phyloP scores from a whole-genome alignment of 2,329 filamentous ascomycete genomes.

The Sporothrix brasiliensis region DNA sequence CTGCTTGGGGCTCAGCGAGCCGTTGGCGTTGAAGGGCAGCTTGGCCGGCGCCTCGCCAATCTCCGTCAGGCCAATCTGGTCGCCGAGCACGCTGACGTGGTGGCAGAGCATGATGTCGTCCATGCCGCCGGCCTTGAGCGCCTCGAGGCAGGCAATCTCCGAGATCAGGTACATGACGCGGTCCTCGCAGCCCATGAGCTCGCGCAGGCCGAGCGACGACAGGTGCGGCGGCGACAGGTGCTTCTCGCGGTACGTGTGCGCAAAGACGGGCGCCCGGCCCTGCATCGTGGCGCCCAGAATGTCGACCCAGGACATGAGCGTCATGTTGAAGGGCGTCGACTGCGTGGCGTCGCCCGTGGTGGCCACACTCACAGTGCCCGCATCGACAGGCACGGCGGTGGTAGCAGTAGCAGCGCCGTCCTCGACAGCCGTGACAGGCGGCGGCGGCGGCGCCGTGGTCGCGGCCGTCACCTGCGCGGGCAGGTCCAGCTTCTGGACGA shows the following conservation, averaged over 20 bases:
- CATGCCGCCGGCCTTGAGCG: constrained; percentile 79
- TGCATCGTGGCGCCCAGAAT: constrained; percentile 94
- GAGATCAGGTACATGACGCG: constrained; percentile 97
- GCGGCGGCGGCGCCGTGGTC: not conserved
- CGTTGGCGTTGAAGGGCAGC: constrained; percentile 67
- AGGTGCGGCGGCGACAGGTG: constrained; percentile 69
- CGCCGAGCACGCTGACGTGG: constrained; percentile 84
- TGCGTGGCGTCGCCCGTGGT: constrained; percentile 34
- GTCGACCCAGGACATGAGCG: constrained; percentile 91
- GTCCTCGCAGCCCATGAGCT: constrained; percentile 97
- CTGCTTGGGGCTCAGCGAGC: constrained; percentile 78
- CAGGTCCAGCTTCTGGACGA: constrained; percentile 84
- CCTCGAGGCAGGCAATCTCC: constrained; percentile 94
- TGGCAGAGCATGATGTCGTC: constrained; percentile 84
- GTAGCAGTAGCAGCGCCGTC: constrained; percentile 35
- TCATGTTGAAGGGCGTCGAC: constrained; percentile 91
- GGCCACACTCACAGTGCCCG: not conserved
- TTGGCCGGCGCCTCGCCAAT: constrained; percentile 60
- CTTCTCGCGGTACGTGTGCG: constrained; percentile 94
- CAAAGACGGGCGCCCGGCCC: constrained; percentile 81
- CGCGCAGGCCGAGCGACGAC: constrained; percentile 72
- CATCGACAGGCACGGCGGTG: not conserved
- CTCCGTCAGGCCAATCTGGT: constrained; percentile 84
- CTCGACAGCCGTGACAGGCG: constrained; percentile 40
- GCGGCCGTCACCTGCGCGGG: constrained; percentile 60